phyloP scores from a whole-genome alignment of 108 stramenopile genomes.

The Pseudonitzschia delicatissima region DNA sequence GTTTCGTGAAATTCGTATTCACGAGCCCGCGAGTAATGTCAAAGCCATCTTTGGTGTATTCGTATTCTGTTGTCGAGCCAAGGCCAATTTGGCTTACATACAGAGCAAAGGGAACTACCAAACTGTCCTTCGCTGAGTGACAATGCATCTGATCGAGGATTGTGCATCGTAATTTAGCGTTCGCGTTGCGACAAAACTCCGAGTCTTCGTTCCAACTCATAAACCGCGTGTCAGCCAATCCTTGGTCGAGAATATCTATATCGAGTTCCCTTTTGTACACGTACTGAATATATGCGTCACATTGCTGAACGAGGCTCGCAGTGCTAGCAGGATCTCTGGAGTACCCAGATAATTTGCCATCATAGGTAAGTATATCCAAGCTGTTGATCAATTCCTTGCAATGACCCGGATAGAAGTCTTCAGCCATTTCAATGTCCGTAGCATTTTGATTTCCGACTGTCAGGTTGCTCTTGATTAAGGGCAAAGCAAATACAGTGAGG shows the following conservation, averaged over 20 bases:
- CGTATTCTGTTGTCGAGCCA: no score
- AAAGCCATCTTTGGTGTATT: no score
- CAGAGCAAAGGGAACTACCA: conserved; percentile 1
- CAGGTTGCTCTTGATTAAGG: neutral
- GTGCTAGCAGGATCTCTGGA: neutral
- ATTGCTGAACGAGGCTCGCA: neutral
- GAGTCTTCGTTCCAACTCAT: conserved; percentile 3
- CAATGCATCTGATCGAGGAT: conserved; percentile 11
- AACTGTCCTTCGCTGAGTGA: neutral
- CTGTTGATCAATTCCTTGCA: neutral
- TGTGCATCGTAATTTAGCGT: conserved; percentile 1
- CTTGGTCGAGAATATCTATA: neutral
- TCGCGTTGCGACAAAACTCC: neutral
- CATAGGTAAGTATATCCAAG: no score
- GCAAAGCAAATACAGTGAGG: neutral
- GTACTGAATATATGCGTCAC: neutral
- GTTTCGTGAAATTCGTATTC: no score
- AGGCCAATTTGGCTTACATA: no score
- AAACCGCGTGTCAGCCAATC: conserved; percentile 2
- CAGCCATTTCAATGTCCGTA: no score
- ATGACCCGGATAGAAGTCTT: neutral
- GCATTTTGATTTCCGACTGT: neutral
- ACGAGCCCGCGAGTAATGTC: no score
- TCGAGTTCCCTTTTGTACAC: neutral
- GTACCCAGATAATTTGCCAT: no score